A percentile compares a stretch with the other conserved stretches of the same genome.
Conservation (phyloP, 352 stramenopile genomes). For the Phytophthora kernoviae region DNA sequence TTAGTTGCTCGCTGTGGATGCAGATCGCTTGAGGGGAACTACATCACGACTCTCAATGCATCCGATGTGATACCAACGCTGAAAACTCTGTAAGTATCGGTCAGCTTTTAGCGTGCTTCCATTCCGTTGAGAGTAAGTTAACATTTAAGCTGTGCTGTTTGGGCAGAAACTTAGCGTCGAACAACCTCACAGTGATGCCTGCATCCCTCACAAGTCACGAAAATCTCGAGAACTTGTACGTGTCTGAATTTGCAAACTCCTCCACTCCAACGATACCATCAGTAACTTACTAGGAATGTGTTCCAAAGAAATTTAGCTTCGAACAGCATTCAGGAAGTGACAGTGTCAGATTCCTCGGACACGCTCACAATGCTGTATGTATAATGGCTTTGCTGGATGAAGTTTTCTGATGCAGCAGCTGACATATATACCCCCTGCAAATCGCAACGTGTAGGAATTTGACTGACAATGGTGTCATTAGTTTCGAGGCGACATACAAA, state of each 20-base stretch:
- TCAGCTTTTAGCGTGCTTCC: background rate
- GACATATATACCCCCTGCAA: background rate
- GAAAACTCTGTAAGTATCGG: slow-evolving; percentile 23
- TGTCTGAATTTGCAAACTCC: background rate
- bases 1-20: background rate
- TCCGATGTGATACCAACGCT: slow-evolving; percentile 19
- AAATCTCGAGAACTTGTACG: slow-evolving; percentile 24
- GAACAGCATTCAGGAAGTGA: slow-evolving; percentile 26
- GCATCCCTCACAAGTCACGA: slow-evolving; percentile 8
- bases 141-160: slow-evolving; percentile 1
- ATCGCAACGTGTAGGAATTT: slow-evolving; percentile 24
- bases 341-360: slow-evolving; percentile 4
- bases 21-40: slow-evolving; percentile 29
- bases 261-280: background rate
- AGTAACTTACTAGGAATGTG: background rate
- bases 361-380: slow-evolving; percentile 24
- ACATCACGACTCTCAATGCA: slow-evolving; percentile 22
- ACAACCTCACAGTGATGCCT: slow-evolving; percentile 23
- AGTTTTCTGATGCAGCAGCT: background rate
- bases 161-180: slow-evolving; percentile 22
- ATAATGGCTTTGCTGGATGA: background rate
- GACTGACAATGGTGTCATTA: slow-evolving; percentile 20
- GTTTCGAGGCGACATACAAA: slow-evolving; percentile 25
- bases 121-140: background rate
- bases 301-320: slow-evolving; percentile 25